phyloP scores from a whole-genome alignment of 208 protist species.

The Acanthamoeba divionensis region DNA sequence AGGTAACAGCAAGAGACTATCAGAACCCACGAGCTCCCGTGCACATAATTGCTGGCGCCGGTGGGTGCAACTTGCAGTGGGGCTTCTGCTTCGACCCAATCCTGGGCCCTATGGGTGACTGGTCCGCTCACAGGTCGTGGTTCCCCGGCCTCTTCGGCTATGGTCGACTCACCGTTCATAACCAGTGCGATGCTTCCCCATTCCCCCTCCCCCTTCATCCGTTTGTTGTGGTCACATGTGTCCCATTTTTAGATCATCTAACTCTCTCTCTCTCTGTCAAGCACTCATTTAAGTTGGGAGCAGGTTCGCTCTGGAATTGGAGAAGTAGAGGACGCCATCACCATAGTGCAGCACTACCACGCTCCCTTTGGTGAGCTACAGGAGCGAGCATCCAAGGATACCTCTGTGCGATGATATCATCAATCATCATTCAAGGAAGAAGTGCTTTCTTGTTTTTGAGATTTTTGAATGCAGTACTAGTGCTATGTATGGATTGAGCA shows the following conservation, averaged over 20 bases:
- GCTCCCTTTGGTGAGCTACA: no score
- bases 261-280: no score
- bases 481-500: no score
- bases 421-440: no score
- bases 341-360: conserved; percentile 4
- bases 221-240: no score
- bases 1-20: conserved; percentile 31
- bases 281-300: conserved; percentile 13
- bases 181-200: not conserved
- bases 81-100: conserved; percentile 38
- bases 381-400: no score
- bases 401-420: no score
- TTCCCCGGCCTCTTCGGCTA: not conserved
- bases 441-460: no score
- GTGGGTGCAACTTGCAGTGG: conserved; percentile 19
- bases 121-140: conserved; percentile 41
- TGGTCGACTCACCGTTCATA: not conserved
- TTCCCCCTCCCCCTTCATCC: not conserved
- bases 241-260: no score
- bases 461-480: no score
- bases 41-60: conserved; percentile 40
- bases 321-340: not conserved
- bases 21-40: not conserved
- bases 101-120: not conserved
- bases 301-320: not conserved